phyloP scores from a whole-genome alignment of 2,329 filamentous ascomycete species.

The Xylaria sp. region DNA sequence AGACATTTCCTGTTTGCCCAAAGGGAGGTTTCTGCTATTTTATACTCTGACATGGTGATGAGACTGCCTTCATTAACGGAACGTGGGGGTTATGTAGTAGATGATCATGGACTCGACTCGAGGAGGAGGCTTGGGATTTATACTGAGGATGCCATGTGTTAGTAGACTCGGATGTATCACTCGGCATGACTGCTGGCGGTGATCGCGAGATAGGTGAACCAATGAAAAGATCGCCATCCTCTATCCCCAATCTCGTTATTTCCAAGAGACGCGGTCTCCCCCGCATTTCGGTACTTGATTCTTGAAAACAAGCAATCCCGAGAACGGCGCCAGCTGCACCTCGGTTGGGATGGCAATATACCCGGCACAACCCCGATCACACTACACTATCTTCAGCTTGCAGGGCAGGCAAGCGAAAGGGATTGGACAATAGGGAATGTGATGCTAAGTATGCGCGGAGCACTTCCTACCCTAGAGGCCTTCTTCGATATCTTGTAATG shows the following conservation, averaged over 20 bases:
- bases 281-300: slow-evolving; percentile 40
- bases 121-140: neutral
- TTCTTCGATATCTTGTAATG: too few species aligned
- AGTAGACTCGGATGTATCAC: slow-evolving; percentile 1
- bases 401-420: neutral
- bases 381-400: neutral
- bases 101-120: neutral
- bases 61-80: neutral
- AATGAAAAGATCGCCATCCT: slow-evolving; percentile 23
- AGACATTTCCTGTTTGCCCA: slow-evolving; percentile 53
- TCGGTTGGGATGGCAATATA: neutral
- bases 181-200: slow-evolving; percentile 1
- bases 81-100: neutral
- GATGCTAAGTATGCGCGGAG: too few species aligned
- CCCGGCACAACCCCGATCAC: neutral
- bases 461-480: too few species aligned
- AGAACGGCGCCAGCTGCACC: slow-evolving; percentile 1
- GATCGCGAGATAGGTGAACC: neutral
- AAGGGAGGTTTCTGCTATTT: slow-evolving; percentile 43
- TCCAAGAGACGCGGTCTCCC: slow-evolving; percentile 15
- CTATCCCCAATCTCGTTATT: slow-evolving; percentile 9
- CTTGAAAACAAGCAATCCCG: neutral
- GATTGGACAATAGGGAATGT: too few species aligned
- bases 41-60: slow-evolving; percentile 30
- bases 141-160: neutral